Base-by-base conservation (phyloP, 2,329 filamentous ascomycete species). In the Magnaporthiopsis incrustans region DNA sequence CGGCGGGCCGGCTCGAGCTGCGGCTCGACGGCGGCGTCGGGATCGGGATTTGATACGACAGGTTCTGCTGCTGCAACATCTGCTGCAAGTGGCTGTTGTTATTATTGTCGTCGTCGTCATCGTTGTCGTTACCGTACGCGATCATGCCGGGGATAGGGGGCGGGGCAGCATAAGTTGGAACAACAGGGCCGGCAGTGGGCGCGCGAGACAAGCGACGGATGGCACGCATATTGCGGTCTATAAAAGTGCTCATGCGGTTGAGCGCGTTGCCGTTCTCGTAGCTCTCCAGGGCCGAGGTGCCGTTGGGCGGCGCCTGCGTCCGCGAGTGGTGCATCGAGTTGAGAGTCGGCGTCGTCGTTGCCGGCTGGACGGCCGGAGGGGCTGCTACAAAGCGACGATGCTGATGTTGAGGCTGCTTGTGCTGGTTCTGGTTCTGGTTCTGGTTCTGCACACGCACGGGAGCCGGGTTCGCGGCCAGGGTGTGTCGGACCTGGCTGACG, bases 161-260 rank as follows among this genome's bases (percentile, higher is more conserved):
- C 38, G 26, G 44, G 44, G 44, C 44, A 7, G 44, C 44, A 8
- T n/a, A 53, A 6, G 22, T 11, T 35, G 27, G 58, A 35, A 5
- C 14, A 30, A 30, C 27, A 5, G 26, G 26, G 27, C 30, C 8
- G 30, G 27, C 58, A 2, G 22, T 2, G 33, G 33, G 58, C 2
- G 30, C 38, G 38, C 63, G 58, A 11, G 63, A 60, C 10, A 80
- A 72, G 5, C 78, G 69, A 1, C 77, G 73, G 63, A 81, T 79
- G 8, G 77, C 74, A 30, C 74, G 75, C 71, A 74, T 76, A 68
- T 80, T 79, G 64, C 71, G 73, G 66, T 77, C 74, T 58, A 80
- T 75, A 68, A 80, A 80, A 50, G 64, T 73, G 15, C 76, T 78
- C 76, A 82, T 82, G 27, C 77, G 75, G 25, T 73, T 73, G 61